Base-by-base conservation (phyloP, 345 rosid species). In the Xanthoceras sorbifolium region DNA sequence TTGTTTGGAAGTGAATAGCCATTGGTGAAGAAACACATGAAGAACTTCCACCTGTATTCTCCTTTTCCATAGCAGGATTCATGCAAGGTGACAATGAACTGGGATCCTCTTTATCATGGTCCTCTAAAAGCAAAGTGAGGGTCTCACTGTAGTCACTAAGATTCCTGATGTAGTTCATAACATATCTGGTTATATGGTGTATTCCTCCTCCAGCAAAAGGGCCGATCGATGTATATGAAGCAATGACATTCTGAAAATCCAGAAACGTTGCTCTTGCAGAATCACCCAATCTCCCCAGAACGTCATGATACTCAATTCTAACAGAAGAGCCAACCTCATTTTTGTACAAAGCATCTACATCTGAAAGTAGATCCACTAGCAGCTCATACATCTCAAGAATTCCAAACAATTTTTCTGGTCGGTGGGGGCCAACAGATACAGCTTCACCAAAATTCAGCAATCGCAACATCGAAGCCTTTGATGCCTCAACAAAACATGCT, bases 321-420 rank as follows among this genome's bases (percentile, higher is more conserved):
- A 94, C 78, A 3, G 86, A 71, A 48, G 85, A 85, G 42, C 93
- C 95, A 17, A 75, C 79, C 28, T 85, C 84, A 32, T 82, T 91
- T 0, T 79, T 25, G 76, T 82, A 95, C 69, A 93, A 69, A 44
- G 78, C 89, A 76, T 90, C 82, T 2, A 91, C 83, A 62, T 91
- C 95, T 3, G 89, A 92, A 78, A 84, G 84, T 60, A 90, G 92
- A 76, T 89, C 94, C 0, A 86, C 82, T 31, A 90, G 77, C 50
- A 90, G 85, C 85, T 93, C 97, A 14, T 93, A 94, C 99, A 94
- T 94, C 70, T 89, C 96, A 46, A 93, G 92, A 66, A 93, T 84
- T 79, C 89, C 85, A 48, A 85, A 85, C 77, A 95, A 32, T 73
- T 93, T 91, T 82, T 91, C 98, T 0, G 96, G 97, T 25, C 85